Evolutionary conservation across 1,284 basidiomycete species (phyloP), one percentile per base, ranked within the genome.

Genomic region (Fomitopsis palustris): DNA sequence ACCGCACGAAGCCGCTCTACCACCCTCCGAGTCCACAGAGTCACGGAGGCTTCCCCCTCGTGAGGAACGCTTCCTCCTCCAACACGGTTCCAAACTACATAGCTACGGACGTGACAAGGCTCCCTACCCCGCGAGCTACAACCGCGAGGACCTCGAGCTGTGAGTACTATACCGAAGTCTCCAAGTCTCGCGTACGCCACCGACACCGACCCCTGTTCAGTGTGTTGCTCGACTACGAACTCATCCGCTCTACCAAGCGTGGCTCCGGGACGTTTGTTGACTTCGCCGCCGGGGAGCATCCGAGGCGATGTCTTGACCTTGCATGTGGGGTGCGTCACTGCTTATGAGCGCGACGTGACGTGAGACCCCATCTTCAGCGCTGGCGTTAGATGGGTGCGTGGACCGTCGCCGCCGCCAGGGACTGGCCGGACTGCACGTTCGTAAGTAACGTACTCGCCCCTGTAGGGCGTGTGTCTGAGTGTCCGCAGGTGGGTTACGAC

Each of bases 71-170:
- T 87, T 86, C 68, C 65, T 78, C 35, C 69, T 75, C 66, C 87
- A 85, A 65, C 69, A 86, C 67, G 87, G 87, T 45, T 81, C 81
- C 51, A 79, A 78, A 58, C 83, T 87, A 56, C 88, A 90, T 69
- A 77, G 81, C 8, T 85, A 84, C 65, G 85, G 85, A 62, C 79
- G 79, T 43, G 86, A 89, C 70, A 90, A 90, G 74, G 88, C 86
- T 1, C 89, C 89, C 0, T 88, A 74, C 73, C 88, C 88, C 0
- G 68, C 87, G 41, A 85, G 83, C 19, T 90, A 89, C 69, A 84
- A 89, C 69, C 78, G 77, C 58, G 72, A 83, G 47, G 75, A 87
- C 57, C 73, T 90, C 41, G 87, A 90, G 66, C 74, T 88, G 88
- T 89, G 68, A 70, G 85, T 78, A 37, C 85, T 78, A 29, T 29